Evolutionary conservation across 345 rosid species (phyloP), one percentile per base, ranked within the genome.

Genomic region (Cardamine chenopodiifolia): DNA sequence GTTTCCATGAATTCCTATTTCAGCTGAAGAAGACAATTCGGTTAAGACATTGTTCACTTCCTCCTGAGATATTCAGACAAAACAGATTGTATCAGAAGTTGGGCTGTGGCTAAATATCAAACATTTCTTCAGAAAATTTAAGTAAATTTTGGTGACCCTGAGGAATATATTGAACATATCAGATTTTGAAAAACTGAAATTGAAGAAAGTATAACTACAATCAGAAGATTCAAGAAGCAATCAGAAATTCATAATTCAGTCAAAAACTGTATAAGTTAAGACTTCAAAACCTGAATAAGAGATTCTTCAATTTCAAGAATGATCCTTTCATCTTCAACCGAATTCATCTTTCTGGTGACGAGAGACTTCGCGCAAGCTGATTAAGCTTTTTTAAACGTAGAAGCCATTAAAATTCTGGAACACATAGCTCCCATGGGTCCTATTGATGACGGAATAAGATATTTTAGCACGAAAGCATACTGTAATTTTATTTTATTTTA

Each of bases 1-100:
- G 8, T 89, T 85, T 59, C 85, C 88, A 18, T 76, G 8, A 19
- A 86, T 79, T 75, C 85, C 85, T 52, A 88, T 42, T 71, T 88
- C 85, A 3, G 87, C 76, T 9, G 45, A 28, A 42, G 54, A 19
- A 69, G 73, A 69, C 44, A 56, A 55, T 35, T 11, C 52, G 23
- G 15, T 20, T 37, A 20, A 63, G 9, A 44, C 25, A 63, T 8
- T 29, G 44, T 71, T 71, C 17, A 59, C 58, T 17, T 71, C 58
- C 6, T 59, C 64, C 66, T 70, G 26, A 32, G 17, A 47, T 34
- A 34, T 59, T 14, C 66, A 59, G 58, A 58, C 14, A 34, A 53
- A 12, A 17, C 19, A 4, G 55, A 13, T 22, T 65, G 52, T 4
- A 42, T 61, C 42, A 31, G 62, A 53, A 53, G 18, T 14, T 13